phyloP scores from a whole-genome alignment of 1,139 yeast species.

The Yamadazyma diddensiae region DNA sequence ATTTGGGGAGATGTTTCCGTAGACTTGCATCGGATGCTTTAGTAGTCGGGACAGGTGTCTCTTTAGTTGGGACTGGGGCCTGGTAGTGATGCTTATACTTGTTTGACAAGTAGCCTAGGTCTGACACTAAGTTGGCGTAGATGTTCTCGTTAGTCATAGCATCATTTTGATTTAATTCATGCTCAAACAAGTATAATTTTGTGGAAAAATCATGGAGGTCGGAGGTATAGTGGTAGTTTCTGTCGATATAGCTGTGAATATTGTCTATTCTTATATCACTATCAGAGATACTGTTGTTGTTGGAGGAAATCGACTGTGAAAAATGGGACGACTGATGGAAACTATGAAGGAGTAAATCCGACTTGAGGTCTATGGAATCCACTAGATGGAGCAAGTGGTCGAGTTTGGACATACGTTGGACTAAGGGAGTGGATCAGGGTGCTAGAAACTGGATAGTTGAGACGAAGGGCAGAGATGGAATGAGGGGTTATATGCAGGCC shows the following conservation, averaged over 20 bases:
- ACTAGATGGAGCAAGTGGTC: slow-evolving; percentile 10
- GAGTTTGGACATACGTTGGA: slow-evolving; percentile 4
- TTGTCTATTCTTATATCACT: slow-evolving; percentile 33
- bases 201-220: slow-evolving; percentile 32
- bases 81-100: slow-evolving; percentile 2
- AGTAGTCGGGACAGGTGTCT: background rate
- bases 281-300: slow-evolving; percentile 22
- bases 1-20: slow-evolving; percentile 28
- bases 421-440: too few relatives aligned
- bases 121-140: slow-evolving; percentile 47
- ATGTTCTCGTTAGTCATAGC: slow-evolving; percentile 43
- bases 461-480: background rate
- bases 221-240: slow-evolving; percentile 22
- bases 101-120: slow-evolving; percentile 36
- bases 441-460: too few relatives aligned
- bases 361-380: slow-evolving; percentile 28
- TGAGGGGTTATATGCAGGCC: background rate
- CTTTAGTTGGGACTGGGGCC: too few relatives aligned
- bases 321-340: slow-evolving; percentile 22
- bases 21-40: slow-evolving; percentile 9
- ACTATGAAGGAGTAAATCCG: slow-evolving; percentile 22
- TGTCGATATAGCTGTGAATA: slow-evolving; percentile 21
- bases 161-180: slow-evolving; percentile 32
- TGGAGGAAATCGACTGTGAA: slow-evolving; percentile 19
- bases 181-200: slow-evolving; percentile 34